Base-by-base conservation (phyloP, 2,329 filamentous ascomycete species). In the Fusarium nisikadoi region DNA sequence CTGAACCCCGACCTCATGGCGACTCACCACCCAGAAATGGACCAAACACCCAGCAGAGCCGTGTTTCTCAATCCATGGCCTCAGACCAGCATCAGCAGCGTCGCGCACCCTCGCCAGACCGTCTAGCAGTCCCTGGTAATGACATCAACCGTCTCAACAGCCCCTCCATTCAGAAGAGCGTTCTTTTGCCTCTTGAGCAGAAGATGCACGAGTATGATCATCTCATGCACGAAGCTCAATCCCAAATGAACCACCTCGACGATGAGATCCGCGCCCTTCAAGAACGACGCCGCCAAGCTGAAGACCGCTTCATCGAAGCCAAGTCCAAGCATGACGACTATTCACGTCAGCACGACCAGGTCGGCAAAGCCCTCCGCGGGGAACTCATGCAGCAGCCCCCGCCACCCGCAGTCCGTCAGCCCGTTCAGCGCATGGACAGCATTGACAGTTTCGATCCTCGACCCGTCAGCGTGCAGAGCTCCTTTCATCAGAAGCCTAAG, bases 271-370 rank as follows among this genome's bases (percentile, higher is more conserved):
- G 81, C 14, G 70, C 73, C 6, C 77, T 85, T 39, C 82, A 84
- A 71, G 82, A 84, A 59, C 80, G 81, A 41, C 81, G 83, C 8
- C 79, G 81, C 33, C 79, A 80, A 43, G 80, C 83, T 9, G 83
- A 85, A 76, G 78, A 78, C 10, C 82, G 83, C 25, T 85, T 80
- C 77, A 65, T 82, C 38, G 83, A 84, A 29, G 82, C 83, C 58
- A 84, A 84, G 75, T 50, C 72, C 65, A 84, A 84, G 77, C 83
- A 84, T 58, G 83, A 85, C 64, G 82, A 85, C 61, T 85, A 85
- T 65, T 76, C 77, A 49, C 79, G 82, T 9, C 83, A 84, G 75
- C 81, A 84, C 62, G 67, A 72, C 17, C 81, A 85, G 41, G 83
- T 85, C 52, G 81, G 83, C 72, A 76, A 80, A 46, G 83, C 83